phyloP scores from a whole-genome alignment of 2,329 filamentous ascomycete genomes.

The Fusarium paranaense region DNA sequence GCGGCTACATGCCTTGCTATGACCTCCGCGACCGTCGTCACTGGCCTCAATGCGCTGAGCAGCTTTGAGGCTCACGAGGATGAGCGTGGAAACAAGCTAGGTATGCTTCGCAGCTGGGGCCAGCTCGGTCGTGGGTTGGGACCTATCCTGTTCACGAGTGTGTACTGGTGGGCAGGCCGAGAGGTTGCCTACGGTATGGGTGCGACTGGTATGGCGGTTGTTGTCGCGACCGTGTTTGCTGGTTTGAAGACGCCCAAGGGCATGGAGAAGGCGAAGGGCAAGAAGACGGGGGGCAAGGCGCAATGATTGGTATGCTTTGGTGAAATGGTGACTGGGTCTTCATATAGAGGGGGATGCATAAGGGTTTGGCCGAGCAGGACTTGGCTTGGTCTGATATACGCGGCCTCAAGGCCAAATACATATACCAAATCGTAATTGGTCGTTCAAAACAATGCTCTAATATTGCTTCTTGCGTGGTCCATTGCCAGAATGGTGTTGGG shows the following conservation, averaged over 20 bases:
- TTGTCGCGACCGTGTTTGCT: conserved; percentile 77
- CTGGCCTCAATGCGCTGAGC: conserved; percentile 89
- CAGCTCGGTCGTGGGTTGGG: conserved; percentile 90
- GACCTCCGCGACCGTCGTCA: conserved; percentile 95
- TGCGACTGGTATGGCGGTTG: conserved; percentile 81
- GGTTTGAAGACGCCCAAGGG: conserved; percentile 73
- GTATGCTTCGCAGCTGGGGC: conserved; percentile 82
- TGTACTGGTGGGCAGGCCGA: conserved; percentile 98
- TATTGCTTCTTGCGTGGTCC: background rate
- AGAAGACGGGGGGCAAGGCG: conserved; percentile 33
- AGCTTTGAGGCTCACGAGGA: conserved; percentile 86
- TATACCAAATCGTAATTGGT: background rate
- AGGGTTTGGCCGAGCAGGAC: conserved; percentile 27
- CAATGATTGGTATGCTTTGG: conserved; percentile 16
- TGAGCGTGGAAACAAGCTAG: conserved; percentile 88
- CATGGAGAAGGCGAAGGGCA: conserved; percentile 25
- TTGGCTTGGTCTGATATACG: conserved; percentile 14
- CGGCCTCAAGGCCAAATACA: background rate
- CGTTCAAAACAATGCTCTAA: background rate
- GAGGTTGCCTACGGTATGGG: conserved; percentile 87
- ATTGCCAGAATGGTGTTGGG: background rate
- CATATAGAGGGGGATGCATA: conserved; percentile 5
- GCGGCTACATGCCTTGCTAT: conserved; percentile 88
- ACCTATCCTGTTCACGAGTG: conserved; percentile 88
- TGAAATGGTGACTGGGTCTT: background rate